Evolutionary conservation across 129 eudicot genomes (phyloP), one percentile per base, ranked within the genome.

Genomic region (Centella asiatica): DNA sequence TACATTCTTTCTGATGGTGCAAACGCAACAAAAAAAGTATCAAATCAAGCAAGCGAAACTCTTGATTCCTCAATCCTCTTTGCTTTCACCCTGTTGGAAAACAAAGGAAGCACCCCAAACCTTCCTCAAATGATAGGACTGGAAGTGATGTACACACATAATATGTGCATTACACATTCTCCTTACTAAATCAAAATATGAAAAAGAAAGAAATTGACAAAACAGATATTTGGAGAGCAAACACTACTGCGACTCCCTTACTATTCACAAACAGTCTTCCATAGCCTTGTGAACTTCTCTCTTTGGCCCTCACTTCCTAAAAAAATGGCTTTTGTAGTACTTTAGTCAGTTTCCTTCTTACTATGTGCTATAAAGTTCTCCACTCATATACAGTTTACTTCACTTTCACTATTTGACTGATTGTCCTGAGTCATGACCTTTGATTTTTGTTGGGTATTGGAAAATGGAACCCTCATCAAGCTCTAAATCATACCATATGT

Each of bases 11-110:
- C 36, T 39, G 56, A 64, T 39, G 74, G 72, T 55, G 57, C 64
- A 27, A 69, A 26, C 47, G 69, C 48, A 31, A 54, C 37, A 50
- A 28, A 24, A 34, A 58, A 33, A 70, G 28, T 27, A 77, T 52
- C 57, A 66, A 39, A 75, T 67, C 57, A 74, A 65, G 48, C 64
- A 62, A 67, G 63, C 57, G 69, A 44, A 69, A 69, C 75, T 64
- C 79, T 49, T 57, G 59, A 51, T 75, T 69, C 69, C 76, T 76
- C 62, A 62, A 57, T 75, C 67, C 62, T 60, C 67, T 54, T 81
- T 72, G 51, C 74, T 69, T 81, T 78, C 73, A 76, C 67, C 84
- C 76, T 78, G 74, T 60, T 64, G 61, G 66, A 69, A 70, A 66
- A 44, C 64, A 28, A 19, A 42, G 27, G 57, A 56, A 77, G 67